Conservation (phyloP, 768 basidiomycete species). For the Russula abietina region DNA sequence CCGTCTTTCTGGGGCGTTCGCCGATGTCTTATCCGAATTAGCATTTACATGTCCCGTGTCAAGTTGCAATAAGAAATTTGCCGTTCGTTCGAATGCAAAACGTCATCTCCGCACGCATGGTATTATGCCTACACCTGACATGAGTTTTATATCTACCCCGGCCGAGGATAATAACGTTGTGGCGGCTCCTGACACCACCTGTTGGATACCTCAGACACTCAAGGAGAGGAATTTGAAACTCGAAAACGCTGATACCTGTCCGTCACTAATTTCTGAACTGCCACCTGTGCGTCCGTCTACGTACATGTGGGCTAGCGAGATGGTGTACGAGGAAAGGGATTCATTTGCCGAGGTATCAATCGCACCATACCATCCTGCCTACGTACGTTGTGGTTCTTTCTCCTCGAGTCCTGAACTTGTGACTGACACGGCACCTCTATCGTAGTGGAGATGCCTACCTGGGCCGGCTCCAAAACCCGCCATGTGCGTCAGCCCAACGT, state of each 20-base stretch:
- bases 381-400: slow-evolving; percentile 27
- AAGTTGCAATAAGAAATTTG: slow-evolving; percentile 60
- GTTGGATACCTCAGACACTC: slow-evolving; percentile 40
- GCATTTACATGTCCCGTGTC: slow-evolving; percentile 49
- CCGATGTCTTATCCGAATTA: slow-evolving; percentile 11
- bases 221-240: slow-evolving; percentile 29
- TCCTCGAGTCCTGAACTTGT: background rate
- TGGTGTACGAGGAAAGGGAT: slow-evolving; percentile 34
- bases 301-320: slow-evolving; percentile 30
- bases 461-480: slow-evolving; percentile 31
- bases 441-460: slow-evolving; percentile 35
- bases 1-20: background rate
- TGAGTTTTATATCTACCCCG: slow-evolving; percentile 40
- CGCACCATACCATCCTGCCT: slow-evolving; percentile 34
- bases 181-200: slow-evolving; percentile 24
- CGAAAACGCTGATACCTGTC: slow-evolving; percentile 28
- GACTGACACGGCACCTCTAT: slow-evolving; percentile 2
- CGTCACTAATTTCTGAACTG: slow-evolving; percentile 35
- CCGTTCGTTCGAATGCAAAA: slow-evolving; percentile 76
- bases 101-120: slow-evolving; percentile 76
- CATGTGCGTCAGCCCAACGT: slow-evolving; percentile 11
- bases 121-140: slow-evolving; percentile 43
- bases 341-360: slow-evolving; percentile 30
- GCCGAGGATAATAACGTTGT: slow-evolving; percentile 33
- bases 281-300: slow-evolving; percentile 33